Evolutionary conservation across 345 rosid species (phyloP), one percentile per base, ranked within the genome.

Genomic region (Salix brachista): DNA sequence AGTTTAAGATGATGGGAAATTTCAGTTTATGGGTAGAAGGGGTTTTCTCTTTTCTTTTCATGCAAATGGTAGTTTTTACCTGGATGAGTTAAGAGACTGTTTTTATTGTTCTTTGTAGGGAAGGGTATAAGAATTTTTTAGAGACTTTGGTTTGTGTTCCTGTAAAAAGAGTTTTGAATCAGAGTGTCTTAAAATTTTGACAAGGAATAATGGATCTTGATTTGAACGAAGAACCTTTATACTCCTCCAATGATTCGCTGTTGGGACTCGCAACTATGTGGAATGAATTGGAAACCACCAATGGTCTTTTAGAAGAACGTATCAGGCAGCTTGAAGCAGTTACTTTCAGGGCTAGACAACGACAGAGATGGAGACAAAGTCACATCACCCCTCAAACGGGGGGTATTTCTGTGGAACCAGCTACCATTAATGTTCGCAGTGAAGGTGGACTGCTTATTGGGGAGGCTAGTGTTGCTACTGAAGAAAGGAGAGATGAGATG

Each of bases 311-410:
- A 30, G 92, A 87, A 79, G 93, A 88, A 37, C 93, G 90, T 11
- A 77, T 90, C 13, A 83, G 94, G 73, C 87, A 81, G 67, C 88
- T 87, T 21, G 90, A 90, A 77, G 83, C 86, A 1, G 85, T 89
- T 18, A 85, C 86, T 50, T 81, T 82, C 9, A 78, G 92, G 78
- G 81, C 86, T 82, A 85, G 89, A 66, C 89, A 65, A 39, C 83
- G 84, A 12, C 83, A 77, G 65, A 83, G 79, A 41, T 83, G 84
- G 88, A 74, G 75, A 73, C 83, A 61, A 65, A 67, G 67, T 71
- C 80, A 58, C 67, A 66, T 67, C 46, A 18, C 46, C 48, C 65
- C 70, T 18, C 73, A 58, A 69, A 34, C 79, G 44, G 73, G 68
- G 32, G 73, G 79, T 39, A 65, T 41, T 46, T 77, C 68, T 46